Conservation (phyloP, 179 eudicot species). For the Silene noctiflora region DNA sequence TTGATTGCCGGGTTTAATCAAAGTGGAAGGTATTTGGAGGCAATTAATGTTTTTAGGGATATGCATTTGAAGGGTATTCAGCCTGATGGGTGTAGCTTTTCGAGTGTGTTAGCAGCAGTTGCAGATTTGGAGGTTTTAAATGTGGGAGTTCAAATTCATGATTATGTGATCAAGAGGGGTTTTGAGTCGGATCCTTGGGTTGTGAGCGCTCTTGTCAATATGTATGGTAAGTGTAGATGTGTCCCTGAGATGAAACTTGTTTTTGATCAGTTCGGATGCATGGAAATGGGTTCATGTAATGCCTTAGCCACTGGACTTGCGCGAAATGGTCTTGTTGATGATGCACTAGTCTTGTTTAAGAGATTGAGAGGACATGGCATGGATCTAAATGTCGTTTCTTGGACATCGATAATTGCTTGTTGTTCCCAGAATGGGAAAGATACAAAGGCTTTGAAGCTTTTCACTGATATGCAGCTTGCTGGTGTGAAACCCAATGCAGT, state of each 20-base stretch:
- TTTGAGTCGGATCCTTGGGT: conserved; percentile 48
- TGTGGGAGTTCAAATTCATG: conserved; percentile 64
- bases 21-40: conserved; percentile 54
- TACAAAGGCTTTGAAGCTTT: conserved; percentile 77
- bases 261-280: conserved; percentile 48
- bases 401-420: conserved; percentile 84
- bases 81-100: conserved; percentile 62
- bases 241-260: conserved; percentile 52
- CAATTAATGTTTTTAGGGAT: conserved; percentile 44
- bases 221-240: conserved; percentile 72
- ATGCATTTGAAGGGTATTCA: conserved; percentile 59
- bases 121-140: conserved; percentile 53
- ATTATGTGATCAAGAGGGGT: conserved; percentile 57
- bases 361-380: conserved; percentile 40
- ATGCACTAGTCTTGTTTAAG: conserved; percentile 53
- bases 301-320: conserved; percentile 73
- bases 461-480: conserved; percentile 68
- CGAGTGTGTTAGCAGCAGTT: conserved; percentile 70
- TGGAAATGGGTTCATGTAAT: conserved; percentile 66
- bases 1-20: conserved; percentile 83
- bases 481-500: conserved; percentile 74
- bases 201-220: conserved; percentile 62
- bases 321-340: conserved; percentile 61
- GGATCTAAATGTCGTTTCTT: conserved; percentile 75
- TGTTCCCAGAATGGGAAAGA: conserved; percentile 88